These are phyloP conservation scores for Niebla homalea DNA, from an alignment of 495 filamentous ascomycete genomes.

Conservation along the genomic window DNA sequence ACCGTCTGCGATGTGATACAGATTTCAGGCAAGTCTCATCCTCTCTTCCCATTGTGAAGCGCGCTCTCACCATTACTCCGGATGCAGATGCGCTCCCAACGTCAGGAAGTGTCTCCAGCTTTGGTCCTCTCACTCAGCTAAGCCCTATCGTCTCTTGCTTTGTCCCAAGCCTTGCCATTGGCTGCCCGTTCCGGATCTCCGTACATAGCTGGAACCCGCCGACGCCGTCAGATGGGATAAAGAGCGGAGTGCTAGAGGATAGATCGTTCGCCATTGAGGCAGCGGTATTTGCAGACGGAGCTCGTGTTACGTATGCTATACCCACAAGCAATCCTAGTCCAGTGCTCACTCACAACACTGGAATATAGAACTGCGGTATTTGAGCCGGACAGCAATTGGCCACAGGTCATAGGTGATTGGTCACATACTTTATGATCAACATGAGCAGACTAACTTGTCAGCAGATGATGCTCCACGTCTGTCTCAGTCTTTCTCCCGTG, in stretches of 20 bases:
- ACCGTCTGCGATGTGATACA: conserved; percentile 66
- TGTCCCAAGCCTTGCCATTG: conserved; percentile 49
- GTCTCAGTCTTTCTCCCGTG: neutral
- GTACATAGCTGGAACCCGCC: conserved; percentile 71
- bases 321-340: conserved; percentile 25
- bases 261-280: conserved; percentile 53
- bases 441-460: neutral
- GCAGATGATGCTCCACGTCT: conserved; percentile 13
- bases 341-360: conserved; percentile 38
- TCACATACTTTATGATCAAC: neutral
- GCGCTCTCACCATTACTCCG: conserved; percentile 21
- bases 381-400: conserved; percentile 32
- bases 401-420: conserved; percentile 40
- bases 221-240: conserved; percentile 45
- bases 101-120: conserved; percentile 18
- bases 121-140: conserved; percentile 1
- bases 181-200: conserved; percentile 58
- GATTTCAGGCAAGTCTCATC: conserved; percentile 38
- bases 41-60: neutral
- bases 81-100: conserved; percentile 1
- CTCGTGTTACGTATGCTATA: conserved; percentile 44
- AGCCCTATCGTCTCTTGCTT: conserved; percentile 67
- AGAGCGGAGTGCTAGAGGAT: conserved; percentile 45
- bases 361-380: neutral
- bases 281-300: conserved; percentile 59